Conservation (phyloP, 352 stramenopile genomes). For the Phytophthora pini region DNA sequence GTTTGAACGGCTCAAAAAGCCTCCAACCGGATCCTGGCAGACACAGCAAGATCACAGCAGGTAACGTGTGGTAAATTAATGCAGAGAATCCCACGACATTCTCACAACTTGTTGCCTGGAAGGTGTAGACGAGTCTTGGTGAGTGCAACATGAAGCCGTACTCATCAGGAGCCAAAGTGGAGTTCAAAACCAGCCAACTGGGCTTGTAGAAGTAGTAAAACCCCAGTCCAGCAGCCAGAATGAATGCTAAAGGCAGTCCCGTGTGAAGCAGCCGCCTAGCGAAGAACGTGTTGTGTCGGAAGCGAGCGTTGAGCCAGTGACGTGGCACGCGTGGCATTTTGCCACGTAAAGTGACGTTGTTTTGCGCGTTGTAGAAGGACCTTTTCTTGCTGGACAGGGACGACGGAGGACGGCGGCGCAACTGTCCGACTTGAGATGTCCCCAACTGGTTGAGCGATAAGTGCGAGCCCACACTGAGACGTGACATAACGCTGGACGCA, state of each 20-base stretch:
- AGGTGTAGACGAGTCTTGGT: slow-evolving; percentile 64
- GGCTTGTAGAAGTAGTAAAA: slow-evolving; percentile 83
- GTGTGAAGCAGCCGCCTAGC: slow-evolving; percentile 62
- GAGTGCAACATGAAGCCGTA: slow-evolving; percentile 63
- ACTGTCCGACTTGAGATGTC: slow-evolving; percentile 19
- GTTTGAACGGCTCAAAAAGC: slow-evolving; percentile 79
- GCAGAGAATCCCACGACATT: slow-evolving; percentile 84
- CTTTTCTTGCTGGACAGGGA: slow-evolving; percentile 54
- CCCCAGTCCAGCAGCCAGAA: slow-evolving; percentile 53
- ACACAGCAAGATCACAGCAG: slow-evolving; percentile 62
- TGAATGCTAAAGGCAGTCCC: slow-evolving; percentile 42
- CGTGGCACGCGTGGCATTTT: slow-evolving; percentile 59
- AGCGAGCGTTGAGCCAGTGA: slow-evolving; percentile 65
- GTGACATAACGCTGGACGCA: slow-evolving; percentile 25
- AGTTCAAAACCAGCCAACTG: slow-evolving; percentile 51
- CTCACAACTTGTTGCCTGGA: slow-evolving; percentile 70
- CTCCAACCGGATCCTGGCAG: slow-evolving; percentile 64
- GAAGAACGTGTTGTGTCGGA: slow-evolving; percentile 84
- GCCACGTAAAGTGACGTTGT: slow-evolving; percentile 38
- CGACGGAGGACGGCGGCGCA: slow-evolving; percentile 29
- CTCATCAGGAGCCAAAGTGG: slow-evolving; percentile 9
- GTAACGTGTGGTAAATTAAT: slow-evolving; percentile 73
- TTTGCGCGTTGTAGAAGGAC: slow-evolving; percentile 54
- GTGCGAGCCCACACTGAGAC: slow-evolving; percentile 33
- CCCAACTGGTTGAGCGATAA: slow-evolving; percentile 33